Base-by-base conservation (phyloP, 2,329 filamentous ascomycete genomes). In the Claviceps paspali region DNA sequence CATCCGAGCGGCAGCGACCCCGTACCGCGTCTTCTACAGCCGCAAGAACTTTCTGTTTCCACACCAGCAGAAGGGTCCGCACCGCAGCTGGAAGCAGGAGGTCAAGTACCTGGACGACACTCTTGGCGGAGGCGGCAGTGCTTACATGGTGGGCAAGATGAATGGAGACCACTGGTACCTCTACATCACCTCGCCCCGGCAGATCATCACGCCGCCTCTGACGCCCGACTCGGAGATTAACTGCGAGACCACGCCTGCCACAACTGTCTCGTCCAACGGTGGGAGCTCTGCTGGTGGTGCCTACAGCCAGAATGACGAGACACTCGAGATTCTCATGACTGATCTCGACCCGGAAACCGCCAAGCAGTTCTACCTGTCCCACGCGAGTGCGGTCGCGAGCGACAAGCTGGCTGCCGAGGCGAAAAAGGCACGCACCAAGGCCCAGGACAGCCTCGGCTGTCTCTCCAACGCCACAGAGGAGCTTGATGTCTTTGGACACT, bases 121-220 rank as follows among this genome's bases (percentile, higher is more conserved):
- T 60, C 95, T 98, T 56, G 69, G 82, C 43, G 80, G 83, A 39
- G 91, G 91, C 39, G 91, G 91, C 38, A 96, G 88, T 59, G 91
- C 91, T 35, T 98, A 98, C 61, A 94, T 96, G 87, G 92, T 98
- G 47, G 91, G 91, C 53, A 96, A 95, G 65, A 96, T 96, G 88
- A 98, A 98, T 50, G 88, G 91, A 41, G 91, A 98, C 59, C 91
- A 98, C 52, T 98, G 91, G 91, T 96, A 96, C 57, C 67, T 98
- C 39, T 98, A 98, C 64, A 79, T 96, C 51, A 96, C 91, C 10
- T 84, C 84, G 36, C 88, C 91, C 14, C 79, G 81, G 55, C 79
- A 74, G 33, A 66, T 73, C 38, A 67, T 92, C 46, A 93, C 87
- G 1, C 86, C 87, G 5, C 87, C 88, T 39, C 68, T 77, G 22